Conservation (phyloP, 352 stramenopile genomes). For the Globisporangium parvum region DNA sequence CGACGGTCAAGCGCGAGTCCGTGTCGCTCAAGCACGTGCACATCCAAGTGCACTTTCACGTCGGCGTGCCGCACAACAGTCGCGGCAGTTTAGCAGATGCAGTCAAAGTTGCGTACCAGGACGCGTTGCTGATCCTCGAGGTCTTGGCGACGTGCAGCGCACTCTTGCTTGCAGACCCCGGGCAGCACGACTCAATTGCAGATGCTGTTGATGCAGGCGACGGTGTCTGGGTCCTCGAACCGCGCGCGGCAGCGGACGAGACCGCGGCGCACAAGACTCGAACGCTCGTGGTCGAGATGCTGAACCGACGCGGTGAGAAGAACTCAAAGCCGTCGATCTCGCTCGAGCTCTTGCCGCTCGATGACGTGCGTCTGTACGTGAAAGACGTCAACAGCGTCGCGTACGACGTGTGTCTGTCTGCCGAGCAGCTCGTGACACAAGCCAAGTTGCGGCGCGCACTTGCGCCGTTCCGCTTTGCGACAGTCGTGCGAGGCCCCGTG, state of each 20-base stretch:
- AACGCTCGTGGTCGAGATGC: constrained; percentile 23
- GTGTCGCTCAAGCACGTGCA: constrained; percentile 17
- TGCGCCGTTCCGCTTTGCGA: constrained; percentile 25
- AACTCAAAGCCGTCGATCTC: constrained; percentile 23
- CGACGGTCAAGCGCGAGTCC: neutral
- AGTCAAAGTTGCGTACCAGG: constrained; percentile 21
- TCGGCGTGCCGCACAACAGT: constrained; percentile 39
- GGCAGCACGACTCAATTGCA: neutral
- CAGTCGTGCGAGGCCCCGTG: constrained; percentile 16
- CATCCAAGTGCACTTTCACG: constrained; percentile 31
- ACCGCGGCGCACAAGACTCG: neutral
- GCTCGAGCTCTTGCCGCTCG: constrained; percentile 35
- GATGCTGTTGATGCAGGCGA: constrained; percentile 10
- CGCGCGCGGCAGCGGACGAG: neutral
- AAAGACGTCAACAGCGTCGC: constrained; percentile 20
- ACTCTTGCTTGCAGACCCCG: constrained; percentile 9
- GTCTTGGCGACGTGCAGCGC: constrained; percentile 17
- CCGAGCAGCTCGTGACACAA: constrained; percentile 35
- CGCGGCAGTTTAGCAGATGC: constrained; percentile 27
- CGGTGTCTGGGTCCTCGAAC: constrained; percentile 18
- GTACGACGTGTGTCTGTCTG: constrained; percentile 42
- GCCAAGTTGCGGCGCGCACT: constrained; percentile 36
- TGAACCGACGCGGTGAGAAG: constrained; percentile 18
- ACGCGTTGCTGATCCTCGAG: constrained; percentile 25
- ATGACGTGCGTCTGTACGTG: constrained; percentile 40